Evolutionary conservation across 1,139 yeast genomes (phyloP), one percentile per base, ranked within the genome.

Genomic region (Debaryomyces subglobosus): DNA sequence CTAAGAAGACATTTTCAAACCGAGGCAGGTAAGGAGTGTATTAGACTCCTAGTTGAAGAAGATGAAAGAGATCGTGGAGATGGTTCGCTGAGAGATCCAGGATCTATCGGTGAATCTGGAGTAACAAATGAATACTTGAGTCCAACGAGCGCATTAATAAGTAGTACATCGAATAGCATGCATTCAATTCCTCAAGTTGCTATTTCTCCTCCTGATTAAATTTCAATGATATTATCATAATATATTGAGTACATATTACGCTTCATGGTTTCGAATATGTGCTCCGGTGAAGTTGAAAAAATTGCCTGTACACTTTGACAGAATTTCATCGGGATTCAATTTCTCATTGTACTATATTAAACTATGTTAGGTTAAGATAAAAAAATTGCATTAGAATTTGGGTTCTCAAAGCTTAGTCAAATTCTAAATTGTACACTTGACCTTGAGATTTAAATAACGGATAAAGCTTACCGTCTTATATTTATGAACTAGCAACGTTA

Each of bases 1-100:
- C 69, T 94, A 48, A 85, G 97, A 21, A 75, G 99, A 56, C 99
- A 94, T 69, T 91, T 94, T 69, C 87, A 92, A 61, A 91, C 98
- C 0, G 98, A 91, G 60, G 89, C 92, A 30, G 99, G 99, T 9
- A 82, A 86, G 56, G 84, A 79, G 53, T 94, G 99, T 74, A 86
- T 94, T 13, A 68, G 84, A 47, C 82, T 89, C 9, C 71, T 89
- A 54, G 74, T 85, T 46, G 92, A 85, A 51, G 96, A 89, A 60
- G 92, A 68, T 48, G 67, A 63, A 37, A 50, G 44, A 36, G 72
- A 67, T 23, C 34, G 48, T 15, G 20, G 59, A 50, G 48, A 44
- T 39, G 46, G 23, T 9, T 39, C 47, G 9, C 16, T 15, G 12
- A 46, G 33, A n/a, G 43, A 36, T 16, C 42, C 34, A 3, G 43